These are phyloP conservation scores for Penicillium carneum DNA, from an alignment of 2,329 filamentous ascomycete species.

Conservation along the genomic window DNA sequence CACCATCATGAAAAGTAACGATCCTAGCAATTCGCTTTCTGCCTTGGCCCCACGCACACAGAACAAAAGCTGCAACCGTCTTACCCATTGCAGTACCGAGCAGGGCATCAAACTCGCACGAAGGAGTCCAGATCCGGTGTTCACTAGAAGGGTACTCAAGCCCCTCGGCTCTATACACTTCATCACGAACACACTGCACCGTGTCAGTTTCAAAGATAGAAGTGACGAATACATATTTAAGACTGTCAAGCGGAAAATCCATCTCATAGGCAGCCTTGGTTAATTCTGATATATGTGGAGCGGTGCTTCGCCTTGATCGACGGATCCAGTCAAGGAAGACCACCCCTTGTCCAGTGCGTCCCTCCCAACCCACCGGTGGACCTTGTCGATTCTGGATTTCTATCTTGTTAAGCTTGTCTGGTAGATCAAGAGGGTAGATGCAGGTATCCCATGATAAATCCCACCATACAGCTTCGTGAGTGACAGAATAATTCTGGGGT, in stretches of 20 bases:
- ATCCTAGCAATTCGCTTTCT: constrained; percentile 10
- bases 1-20: neutral
- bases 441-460: neutral
- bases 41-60: constrained; percentile 9
- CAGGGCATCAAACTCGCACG: constrained; percentile 1
- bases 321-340: constrained; percentile 16
- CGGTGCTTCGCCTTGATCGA: neutral
- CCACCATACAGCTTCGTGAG: neutral
- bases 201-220: constrained; percentile 5
- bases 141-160: neutral
- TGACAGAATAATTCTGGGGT: neutral
- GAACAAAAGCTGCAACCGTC: neutral
- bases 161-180: neutral
- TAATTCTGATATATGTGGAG: constrained; percentile 12
- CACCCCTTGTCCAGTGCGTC: constrained; percentile 11
- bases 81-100: constrained; percentile 14
- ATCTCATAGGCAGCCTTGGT: constrained; percentile 16
- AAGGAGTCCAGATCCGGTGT: neutral
- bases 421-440: neutral
- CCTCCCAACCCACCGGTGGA: constrained; percentile 1
- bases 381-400: neutral
- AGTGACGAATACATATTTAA: constrained; percentile 7
- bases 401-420: neutral
- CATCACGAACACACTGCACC: neutral
- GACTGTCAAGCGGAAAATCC: neutral